Conservation (phyloP, 2,329 filamentous ascomycete genomes). For the Chrysoporthe deuterocubensis region DNA sequence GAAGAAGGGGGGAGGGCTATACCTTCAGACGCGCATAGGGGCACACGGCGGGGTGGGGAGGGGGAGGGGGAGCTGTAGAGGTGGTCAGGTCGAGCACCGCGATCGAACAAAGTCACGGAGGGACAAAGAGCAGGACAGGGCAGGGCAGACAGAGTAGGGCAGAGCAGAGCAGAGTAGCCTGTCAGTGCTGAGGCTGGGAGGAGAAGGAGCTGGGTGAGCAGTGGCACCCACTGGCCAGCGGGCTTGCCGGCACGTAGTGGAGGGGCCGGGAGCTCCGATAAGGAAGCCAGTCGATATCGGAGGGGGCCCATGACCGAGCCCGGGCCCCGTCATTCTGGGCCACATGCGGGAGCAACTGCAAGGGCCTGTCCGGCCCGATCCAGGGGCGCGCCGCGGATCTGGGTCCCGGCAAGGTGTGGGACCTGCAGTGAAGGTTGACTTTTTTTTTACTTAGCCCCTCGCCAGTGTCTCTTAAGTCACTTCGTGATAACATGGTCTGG, state of each 20-base stretch:
- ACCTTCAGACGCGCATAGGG: no score
- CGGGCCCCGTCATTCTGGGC: neutral
- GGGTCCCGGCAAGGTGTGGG: constrained; percentile 3
- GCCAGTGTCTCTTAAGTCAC: no score
- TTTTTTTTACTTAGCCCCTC: no score
- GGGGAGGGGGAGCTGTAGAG: neutral
- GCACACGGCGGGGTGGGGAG: neutral
- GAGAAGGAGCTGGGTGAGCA: neutral
- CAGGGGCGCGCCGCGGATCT: neutral
- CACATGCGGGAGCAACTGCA: neutral
- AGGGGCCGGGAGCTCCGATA: constrained; percentile 19
- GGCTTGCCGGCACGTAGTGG: constrained; percentile 8
- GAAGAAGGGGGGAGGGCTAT: neutral
- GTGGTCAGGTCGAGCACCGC: neutral
- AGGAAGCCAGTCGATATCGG: constrained; percentile 4
- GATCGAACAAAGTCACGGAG: neutral
- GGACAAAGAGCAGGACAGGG: neutral
- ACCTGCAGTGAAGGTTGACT: no score
- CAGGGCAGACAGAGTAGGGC: neutral
- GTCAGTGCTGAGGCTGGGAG: neutral
- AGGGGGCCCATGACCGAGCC: neutral
- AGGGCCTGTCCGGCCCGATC: constrained; percentile 9
- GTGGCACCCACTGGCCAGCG: no score
- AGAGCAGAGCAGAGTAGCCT: no score
- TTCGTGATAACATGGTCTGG: no score